Conservation (phyloP, 2,329 filamentous ascomycete genomes). For the Diaporthe longicolla region DNA sequence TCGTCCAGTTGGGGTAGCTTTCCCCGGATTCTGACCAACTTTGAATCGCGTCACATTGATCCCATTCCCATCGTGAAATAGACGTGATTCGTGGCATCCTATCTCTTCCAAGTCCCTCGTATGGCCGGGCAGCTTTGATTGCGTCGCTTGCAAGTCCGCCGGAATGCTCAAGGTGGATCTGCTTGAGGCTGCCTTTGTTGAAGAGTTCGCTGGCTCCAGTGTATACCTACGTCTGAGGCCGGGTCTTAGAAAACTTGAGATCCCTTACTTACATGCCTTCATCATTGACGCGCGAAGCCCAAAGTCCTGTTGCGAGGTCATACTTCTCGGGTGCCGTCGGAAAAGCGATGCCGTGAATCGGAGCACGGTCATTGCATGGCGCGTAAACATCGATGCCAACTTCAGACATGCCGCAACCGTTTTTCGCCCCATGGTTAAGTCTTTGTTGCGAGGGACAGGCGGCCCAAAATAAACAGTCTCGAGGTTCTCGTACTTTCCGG, state of each 20-base stretch:
- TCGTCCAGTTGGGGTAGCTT: background rate
- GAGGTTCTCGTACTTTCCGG: background rate
- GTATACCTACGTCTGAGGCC: background rate
- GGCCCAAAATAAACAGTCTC: background rate
- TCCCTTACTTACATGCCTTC: background rate
- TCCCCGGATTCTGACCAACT: background rate
- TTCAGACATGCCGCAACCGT: background rate
- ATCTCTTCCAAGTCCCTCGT: background rate
- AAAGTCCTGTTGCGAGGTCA: background rate
- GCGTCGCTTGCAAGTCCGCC: background rate
- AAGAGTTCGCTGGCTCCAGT: background rate
- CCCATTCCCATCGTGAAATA: background rate
- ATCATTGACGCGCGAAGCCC: background rate
- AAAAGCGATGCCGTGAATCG: background rate
- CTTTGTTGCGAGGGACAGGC: background rate
- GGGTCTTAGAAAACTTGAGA: background rate
- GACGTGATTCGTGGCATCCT: constrained; percentile 29
- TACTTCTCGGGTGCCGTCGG: background rate
- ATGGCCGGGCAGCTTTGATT: background rate
- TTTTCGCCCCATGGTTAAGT: background rate
- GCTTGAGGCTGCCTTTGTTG: background rate
- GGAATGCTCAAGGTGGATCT: background rate
- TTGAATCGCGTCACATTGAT: background rate
- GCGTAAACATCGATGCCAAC: background rate
- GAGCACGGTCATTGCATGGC: background rate